phyloP scores from a whole-genome alignment of 805 yeast species.

The Starmerella ratchasimensis region DNA sequence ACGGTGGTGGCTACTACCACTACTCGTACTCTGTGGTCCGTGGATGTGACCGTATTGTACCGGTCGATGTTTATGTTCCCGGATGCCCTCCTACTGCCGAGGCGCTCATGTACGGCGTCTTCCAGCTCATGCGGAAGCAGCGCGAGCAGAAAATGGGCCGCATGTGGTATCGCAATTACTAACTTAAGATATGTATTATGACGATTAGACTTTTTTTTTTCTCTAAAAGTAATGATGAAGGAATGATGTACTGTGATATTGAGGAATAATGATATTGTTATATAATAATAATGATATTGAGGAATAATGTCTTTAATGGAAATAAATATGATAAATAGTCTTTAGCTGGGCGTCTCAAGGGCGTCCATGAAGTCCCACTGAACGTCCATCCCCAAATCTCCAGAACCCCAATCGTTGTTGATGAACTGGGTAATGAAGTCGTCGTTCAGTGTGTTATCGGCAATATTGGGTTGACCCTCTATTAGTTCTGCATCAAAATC shows the following conservation, averaged over 20 bases:
- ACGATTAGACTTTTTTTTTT: not conserved
- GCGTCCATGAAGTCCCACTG: constrained; percentile 18
- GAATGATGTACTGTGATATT: not conserved
- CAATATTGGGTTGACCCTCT: no score
- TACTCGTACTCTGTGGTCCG: constrained; percentile 79
- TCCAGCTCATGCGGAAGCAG: constrained; percentile 83
- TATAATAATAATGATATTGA: no score
- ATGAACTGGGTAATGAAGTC: constrained; percentile 13
- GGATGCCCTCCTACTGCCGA: constrained; percentile 90
- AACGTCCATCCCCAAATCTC: constrained; percentile 9
- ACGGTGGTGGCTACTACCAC: constrained; percentile 88
- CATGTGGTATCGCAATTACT: constrained; percentile 63
- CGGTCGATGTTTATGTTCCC: constrained; percentile 82
- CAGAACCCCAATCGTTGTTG: constrained; percentile 9
- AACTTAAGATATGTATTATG: no score
- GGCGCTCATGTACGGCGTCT: constrained; percentile 81
- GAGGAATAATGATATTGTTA: no score
- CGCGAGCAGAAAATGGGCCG: constrained; percentile 66
- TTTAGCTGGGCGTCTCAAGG: constrained; percentile 4
- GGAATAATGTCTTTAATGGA: not conserved
- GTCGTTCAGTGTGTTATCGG: constrained; percentile 1
- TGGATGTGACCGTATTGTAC: constrained; percentile 79
- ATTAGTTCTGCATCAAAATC: no score
- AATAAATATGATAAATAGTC: not conserved
- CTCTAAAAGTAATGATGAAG: not conserved